These are phyloP conservation scores for Lomentospora prolificans DNA, from an alignment of 2,329 filamentous ascomycete genomes.

Conservation along the genomic window DNA sequence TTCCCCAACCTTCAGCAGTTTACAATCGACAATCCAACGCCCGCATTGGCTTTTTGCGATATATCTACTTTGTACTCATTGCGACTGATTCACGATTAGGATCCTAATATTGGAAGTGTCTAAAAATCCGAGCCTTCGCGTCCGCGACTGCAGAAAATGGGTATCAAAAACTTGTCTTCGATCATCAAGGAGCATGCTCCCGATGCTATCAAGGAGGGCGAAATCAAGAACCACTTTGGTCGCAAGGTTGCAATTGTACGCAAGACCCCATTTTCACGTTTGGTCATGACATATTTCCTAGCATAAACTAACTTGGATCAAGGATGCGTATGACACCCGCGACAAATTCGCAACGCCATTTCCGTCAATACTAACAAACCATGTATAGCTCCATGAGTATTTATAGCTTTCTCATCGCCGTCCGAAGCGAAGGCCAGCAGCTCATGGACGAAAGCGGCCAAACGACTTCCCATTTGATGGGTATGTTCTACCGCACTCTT, in stretches of 20 bases:
- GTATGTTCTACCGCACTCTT: slow-evolving; percentile 97
- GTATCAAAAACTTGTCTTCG: slow-evolving; percentile 65
- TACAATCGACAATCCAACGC: background rate
- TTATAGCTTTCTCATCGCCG: slow-evolving; percentile 96
- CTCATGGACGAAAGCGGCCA: slow-evolving; percentile 91
- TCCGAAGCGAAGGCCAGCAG: slow-evolving; percentile 92
- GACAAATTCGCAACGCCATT: slow-evolving; percentile 13
- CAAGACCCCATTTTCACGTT: slow-evolving; percentile 9
- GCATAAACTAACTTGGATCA: background rate
- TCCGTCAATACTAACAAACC: too few species aligned
- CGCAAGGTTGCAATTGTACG: slow-evolving; percentile 94
- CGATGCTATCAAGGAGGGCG: slow-evolving; percentile 89
- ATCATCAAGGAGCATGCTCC: slow-evolving; percentile 89
- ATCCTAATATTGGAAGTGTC: too few species aligned
- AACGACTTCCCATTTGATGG: slow-evolving; percentile 97
- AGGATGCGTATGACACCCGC: background rate
- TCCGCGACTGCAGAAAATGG: slow-evolving; percentile 31
- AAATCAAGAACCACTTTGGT: slow-evolving; percentile 98
- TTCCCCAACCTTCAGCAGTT: background rate
- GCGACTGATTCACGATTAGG: too few species aligned
- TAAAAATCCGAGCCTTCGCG: too few species aligned
- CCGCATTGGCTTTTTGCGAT: too few species aligned
- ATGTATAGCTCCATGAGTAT: slow-evolving; percentile 80
- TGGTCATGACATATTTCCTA: background rate
- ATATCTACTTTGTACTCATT: too few species aligned